phyloP scores from a whole-genome alignment of 148 eudicot genomes.

The Camellia granthamiana region DNA sequence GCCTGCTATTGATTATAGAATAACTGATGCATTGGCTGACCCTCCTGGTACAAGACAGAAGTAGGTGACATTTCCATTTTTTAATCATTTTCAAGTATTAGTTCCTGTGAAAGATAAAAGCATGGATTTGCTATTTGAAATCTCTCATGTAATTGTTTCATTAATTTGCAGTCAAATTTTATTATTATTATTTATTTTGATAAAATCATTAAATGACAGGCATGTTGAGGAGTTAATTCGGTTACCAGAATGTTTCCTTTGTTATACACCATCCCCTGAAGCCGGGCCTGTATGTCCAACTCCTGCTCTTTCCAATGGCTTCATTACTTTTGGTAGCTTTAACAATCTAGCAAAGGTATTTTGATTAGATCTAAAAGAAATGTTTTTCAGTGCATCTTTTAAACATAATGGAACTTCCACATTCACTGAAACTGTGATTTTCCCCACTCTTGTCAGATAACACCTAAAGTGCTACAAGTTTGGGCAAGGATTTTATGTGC shows the following conservation, averaged over 20 bases:
- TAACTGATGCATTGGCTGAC: slow-evolving; percentile 83
- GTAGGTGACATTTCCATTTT: slow-evolving; percentile 35
- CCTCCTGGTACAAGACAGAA: slow-evolving; percentile 78
- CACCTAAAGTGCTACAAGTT: slow-evolving; percentile 89
- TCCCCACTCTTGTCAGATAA: slow-evolving; percentile 50
- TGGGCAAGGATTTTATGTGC: slow-evolving; percentile 95
- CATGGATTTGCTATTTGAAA: background rate
- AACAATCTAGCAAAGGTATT: slow-evolving; percentile 98
- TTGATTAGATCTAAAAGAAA: too few relatives aligned
- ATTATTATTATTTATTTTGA: too few relatives aligned
- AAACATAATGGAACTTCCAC: too few relatives aligned
- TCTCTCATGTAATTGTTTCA: too few relatives aligned
- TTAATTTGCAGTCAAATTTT: too few relatives aligned
- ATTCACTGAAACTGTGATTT: slow-evolving; percentile 7
- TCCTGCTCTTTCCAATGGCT: slow-evolving; percentile 91
- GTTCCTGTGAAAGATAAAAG: background rate
- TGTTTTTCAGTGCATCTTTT: too few relatives aligned
- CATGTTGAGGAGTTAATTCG: slow-evolving; percentile 94
- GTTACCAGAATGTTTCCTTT: slow-evolving; percentile 82
- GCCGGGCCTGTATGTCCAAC: slow-evolving; percentile 78
- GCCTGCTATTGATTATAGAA: slow-evolving; percentile 91
- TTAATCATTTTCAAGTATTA: background rate
- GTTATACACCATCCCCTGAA: slow-evolving; percentile 97
- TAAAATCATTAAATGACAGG: slow-evolving; percentile 58
- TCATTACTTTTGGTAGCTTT: slow-evolving; percentile 92